These are phyloP conservation scores for Lactarius pseudohatsudake DNA, from an alignment of 768 basidiomycete species.

Conservation along the genomic window DNA sequence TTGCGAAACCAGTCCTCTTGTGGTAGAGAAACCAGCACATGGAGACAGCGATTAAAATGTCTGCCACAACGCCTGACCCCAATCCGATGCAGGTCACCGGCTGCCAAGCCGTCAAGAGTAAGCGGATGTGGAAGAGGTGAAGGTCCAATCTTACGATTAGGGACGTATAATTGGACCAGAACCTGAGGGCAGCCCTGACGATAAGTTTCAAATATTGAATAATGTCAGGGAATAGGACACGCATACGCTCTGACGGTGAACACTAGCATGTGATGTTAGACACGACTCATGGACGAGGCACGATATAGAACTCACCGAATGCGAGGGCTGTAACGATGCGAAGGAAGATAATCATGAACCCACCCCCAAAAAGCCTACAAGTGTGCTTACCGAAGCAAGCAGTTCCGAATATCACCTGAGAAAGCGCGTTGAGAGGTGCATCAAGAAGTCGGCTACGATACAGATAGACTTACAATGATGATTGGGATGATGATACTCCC, in stretches of 20 bases:
- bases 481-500: background rate
- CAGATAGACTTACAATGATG: conserved; percentile 1
- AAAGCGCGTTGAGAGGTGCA: background rate
- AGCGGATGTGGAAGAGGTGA: background rate
- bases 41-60: conserved; percentile 49
- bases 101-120: conserved; percentile 30
- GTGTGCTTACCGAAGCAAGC: conserved; percentile 45
- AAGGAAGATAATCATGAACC: background rate
- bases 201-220: conserved; percentile 16
- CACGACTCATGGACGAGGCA: background rate
- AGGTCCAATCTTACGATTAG: conserved; percentile 35
- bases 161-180: conserved; percentile 36
- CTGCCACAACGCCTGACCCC: conserved; percentile 50
- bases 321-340: conserved; percentile 28
- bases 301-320: conserved; percentile 28
- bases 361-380: background rate
- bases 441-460: background rate
- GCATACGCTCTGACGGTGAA: conserved; percentile 49
- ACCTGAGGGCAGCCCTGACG: conserved; percentile 35
- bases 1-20: conserved; percentile 45
- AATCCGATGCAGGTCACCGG: conserved; percentile 51
- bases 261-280: conserved; percentile 34
- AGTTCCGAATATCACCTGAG: conserved; percentile 37
- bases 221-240: background rate
- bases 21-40: conserved; percentile 50